Conservation (phyloP, 2,329 filamentous ascomycete genomes). For the Phaeosphaeriaceae sp. region DNA sequence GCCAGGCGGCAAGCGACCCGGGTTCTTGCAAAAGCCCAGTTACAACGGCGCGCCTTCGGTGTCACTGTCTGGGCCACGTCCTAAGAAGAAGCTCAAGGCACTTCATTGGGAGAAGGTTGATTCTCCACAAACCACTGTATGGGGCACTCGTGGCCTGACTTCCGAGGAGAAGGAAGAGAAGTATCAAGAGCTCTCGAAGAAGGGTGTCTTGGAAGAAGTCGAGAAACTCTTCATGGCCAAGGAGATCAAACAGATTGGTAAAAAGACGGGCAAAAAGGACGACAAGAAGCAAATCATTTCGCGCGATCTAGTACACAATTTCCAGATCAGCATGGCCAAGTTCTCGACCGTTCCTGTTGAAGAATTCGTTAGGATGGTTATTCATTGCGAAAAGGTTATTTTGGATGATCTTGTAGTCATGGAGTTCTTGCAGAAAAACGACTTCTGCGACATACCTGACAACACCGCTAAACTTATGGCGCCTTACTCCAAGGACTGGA, state of each 20-base stretch:
- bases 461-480: constrained; percentile 91
- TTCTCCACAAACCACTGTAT: constrained; percentile 86
- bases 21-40: constrained; percentile 71
- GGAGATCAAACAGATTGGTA: constrained; percentile 87
- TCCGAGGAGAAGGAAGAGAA: constrained; percentile 91
- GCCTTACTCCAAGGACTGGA: constrained; percentile 96
- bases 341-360: constrained; percentile 86
- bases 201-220: constrained; percentile 95
- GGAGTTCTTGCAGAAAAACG: constrained; percentile 94
- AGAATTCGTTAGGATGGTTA: constrained; percentile 88
- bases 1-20: constrained; percentile 65
- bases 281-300: constrained; percentile 99
- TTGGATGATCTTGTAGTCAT: constrained; percentile 90
- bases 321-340: constrained; percentile 84
- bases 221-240: constrained; percentile 98
- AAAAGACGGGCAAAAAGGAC: constrained; percentile 74
- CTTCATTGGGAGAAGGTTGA: constrained; percentile 99
- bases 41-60: constrained; percentile 63
- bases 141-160: constrained; percentile 87
- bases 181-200: constrained; percentile 89
- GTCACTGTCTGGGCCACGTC: constrained; percentile 79
- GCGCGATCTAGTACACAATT: constrained; percentile 68
- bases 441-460: constrained; percentile 89
- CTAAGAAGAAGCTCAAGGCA: constrained; percentile 99
- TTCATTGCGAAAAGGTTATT: constrained; percentile 90